phyloP scores from a whole-genome alignment of 495 filamentous ascomycete species.

The Aspergillus ellipticus region DNA sequence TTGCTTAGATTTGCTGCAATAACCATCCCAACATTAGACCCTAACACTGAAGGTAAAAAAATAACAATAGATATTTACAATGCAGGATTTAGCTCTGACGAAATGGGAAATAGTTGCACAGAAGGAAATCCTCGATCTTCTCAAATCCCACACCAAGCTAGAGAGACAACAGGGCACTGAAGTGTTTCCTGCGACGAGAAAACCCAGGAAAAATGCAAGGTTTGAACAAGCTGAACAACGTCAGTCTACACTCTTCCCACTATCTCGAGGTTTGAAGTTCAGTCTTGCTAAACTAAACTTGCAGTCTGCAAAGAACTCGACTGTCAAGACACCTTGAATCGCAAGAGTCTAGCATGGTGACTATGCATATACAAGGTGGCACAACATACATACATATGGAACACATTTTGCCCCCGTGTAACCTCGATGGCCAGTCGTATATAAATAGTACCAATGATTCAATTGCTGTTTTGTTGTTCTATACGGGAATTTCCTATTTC shows the following conservation, averaged over 20 bases:
- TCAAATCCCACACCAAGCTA: slow-evolving; percentile 30
- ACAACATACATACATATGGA: no score
- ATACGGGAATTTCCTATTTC: no score
- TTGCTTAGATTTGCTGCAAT: background rate
- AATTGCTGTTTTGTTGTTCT: no score
- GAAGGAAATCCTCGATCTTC: slow-evolving; percentile 14
- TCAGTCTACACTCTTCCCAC: slow-evolving; percentile 11
- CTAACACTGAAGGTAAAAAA: slow-evolving; percentile 9
- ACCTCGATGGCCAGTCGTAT: no score
- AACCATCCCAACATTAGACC: background rate
- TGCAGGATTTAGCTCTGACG: no score
- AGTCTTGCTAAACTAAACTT: background rate
- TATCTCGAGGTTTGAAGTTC: background rate
- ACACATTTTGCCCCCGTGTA: no score
- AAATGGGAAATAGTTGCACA: background rate
- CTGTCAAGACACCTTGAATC: slow-evolving; percentile 11
- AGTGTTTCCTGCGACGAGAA: slow-evolving; percentile 29
- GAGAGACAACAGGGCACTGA: slow-evolving; percentile 23
- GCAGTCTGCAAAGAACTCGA: slow-evolving; percentile 38
- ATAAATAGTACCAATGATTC: no score
- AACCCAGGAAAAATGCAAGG: slow-evolving; percentile 26
- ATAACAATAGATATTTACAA: no score
- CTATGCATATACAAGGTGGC: background rate
- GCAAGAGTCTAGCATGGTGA: slow-evolving; percentile 12
- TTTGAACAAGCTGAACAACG: slow-evolving; percentile 36